Conservation (phyloP, 805 yeast species). For the Lachancea kluyveri region DNA sequence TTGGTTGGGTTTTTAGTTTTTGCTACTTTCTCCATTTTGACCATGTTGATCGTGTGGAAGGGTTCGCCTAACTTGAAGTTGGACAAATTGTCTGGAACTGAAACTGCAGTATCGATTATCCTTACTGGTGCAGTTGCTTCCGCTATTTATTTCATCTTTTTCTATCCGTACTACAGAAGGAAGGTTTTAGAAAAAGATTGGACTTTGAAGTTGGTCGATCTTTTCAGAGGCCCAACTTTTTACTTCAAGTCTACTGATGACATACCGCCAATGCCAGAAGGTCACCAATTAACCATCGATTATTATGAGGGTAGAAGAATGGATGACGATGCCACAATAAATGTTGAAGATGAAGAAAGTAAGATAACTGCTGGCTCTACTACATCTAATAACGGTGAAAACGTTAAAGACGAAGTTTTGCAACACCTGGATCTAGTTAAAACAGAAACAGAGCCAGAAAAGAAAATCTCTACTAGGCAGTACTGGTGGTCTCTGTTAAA, state of each 20-base stretch:
- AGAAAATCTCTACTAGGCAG: constrained; percentile 32
- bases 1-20: constrained; percentile 58
- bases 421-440: constrained; percentile 17
- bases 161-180: constrained; percentile 59
- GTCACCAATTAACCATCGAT: constrained; percentile 49
- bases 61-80: constrained; percentile 67
- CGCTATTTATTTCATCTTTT: constrained; percentile 43
- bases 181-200: constrained; percentile 57
- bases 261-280: constrained; percentile 64
- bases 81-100: constrained; percentile 44
- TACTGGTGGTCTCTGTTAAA: constrained; percentile 35
- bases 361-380: constrained; percentile 7
- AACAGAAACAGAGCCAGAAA: constrained; percentile 11
- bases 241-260: constrained; percentile 48
- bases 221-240: constrained; percentile 49
- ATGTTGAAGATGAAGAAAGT: constrained; percentile 12
- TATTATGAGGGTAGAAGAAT: constrained; percentile 57
- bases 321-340: constrained; percentile 17
- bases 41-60: constrained; percentile 76
- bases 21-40: constrained; percentile 52
- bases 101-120: constrained; percentile 52
- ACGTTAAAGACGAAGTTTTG: constrained; percentile 15
- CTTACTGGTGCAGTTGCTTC: constrained; percentile 60
- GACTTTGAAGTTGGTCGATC: constrained; percentile 54
- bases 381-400: constrained; percentile 10